A percentile compares a stretch with the other conserved stretches of the same genome.
These are phyloP conservation scores for Kwoniella sp. DNA, from an alignment of 768 basidiomycete genomes.

Conservation along the genomic window DNA sequence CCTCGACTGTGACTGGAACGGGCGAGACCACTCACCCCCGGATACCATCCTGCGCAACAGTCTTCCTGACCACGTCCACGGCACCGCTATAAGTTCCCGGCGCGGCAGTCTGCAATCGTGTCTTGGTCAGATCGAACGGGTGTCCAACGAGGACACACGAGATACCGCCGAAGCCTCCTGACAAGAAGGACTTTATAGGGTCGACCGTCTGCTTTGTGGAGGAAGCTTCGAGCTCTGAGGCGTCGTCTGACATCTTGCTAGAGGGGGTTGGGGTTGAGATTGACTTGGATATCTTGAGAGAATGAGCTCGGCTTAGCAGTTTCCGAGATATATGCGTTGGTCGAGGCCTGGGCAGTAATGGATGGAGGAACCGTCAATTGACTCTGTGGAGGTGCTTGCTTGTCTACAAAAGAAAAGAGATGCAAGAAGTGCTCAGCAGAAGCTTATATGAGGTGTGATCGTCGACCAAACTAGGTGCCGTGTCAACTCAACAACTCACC, in stretches of 20 bases:
- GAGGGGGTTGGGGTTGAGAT: neutral
- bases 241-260: conserved; percentile 37
- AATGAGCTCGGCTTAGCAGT: neutral
- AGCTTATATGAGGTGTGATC: neutral
- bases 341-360: too few species aligned
- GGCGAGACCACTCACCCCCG: conserved; percentile 69
- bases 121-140: conserved; percentile 86
- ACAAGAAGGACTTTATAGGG: conserved; percentile 77
- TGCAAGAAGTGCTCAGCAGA: too few species aligned
- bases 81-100: conserved; percentile 88
- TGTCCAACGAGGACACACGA: conserved; percentile 67
- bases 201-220: conserved; percentile 48
- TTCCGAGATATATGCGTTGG: too few species aligned
- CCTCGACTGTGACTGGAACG: too few species aligned
- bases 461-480: too few species aligned
- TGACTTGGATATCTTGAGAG: too few species aligned
- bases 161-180: conserved; percentile 90
- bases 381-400: too few species aligned
- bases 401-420: too few species aligned
- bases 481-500: too few species aligned
- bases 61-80: conserved; percentile 88
- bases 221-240: conserved; percentile 34
- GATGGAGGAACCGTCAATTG: too few species aligned
- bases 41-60: conserved; percentile 84
- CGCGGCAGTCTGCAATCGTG: conserved; percentile 81